These are phyloP conservation scores for Quercus variabilis DNA, from an alignment of 306 rosid genomes.

Conservation along the genomic window DNA sequence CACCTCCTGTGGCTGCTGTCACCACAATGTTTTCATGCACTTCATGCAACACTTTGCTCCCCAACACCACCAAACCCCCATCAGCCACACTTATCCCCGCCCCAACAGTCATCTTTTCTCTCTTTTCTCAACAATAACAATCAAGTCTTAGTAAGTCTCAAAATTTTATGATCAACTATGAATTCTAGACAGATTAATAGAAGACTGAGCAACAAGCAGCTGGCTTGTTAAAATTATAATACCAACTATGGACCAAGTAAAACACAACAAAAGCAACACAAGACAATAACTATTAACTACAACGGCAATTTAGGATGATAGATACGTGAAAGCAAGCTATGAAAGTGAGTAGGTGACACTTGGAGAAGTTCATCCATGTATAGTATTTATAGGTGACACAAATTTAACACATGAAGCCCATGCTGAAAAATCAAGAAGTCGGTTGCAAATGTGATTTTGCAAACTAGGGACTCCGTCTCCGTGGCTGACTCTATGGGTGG, in stretches of 20 bases:
- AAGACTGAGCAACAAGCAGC: no score
- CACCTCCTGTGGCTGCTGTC: slow-evolving; percentile 52
- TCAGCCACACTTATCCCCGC: slow-evolving; percentile 66
- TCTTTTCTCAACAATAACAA: neutral
- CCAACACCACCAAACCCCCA: slow-evolving; percentile 68
- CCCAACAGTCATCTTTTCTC: slow-evolving; percentile 67
- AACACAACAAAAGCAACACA: no score
- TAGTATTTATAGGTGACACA: neutral
- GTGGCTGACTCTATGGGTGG: neutral
- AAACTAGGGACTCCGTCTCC: slow-evolving; percentile 11
- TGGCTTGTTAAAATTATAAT: neutral
- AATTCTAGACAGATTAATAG: no score
- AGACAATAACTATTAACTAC: no score
- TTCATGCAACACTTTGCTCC: slow-evolving; percentile 45
- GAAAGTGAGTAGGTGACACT: no score
- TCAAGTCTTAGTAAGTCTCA: no score
- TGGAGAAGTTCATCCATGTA: no score
- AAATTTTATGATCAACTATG: neutral
- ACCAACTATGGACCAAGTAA: neutral
- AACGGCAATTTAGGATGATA: no score
- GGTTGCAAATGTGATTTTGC: slow-evolving; percentile 17
- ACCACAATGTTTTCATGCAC: slow-evolving; percentile 57
- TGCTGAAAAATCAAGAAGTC: neutral
- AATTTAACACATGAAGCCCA: neutral
- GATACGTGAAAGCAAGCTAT: no score